These are phyloP conservation scores for Penicillium sp. DNA, from an alignment of 2,329 filamentous ascomycete genomes.

Conservation along the genomic window DNA sequence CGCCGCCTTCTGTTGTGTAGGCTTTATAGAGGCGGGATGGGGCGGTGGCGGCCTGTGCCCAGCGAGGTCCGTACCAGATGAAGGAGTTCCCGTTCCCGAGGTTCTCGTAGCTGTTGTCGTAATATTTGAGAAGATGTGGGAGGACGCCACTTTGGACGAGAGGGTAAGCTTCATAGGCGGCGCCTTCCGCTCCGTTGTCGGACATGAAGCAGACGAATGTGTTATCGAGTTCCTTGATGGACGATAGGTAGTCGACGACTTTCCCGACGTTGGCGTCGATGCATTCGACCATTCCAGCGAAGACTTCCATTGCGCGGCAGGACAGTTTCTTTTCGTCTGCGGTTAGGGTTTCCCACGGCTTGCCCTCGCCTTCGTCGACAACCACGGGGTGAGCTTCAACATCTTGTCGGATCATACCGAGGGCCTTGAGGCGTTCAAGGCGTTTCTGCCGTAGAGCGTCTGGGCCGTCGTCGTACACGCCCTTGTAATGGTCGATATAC, in stretches of 20 bases:
- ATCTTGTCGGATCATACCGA: conserved; percentile 59
- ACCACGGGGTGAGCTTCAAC: conserved; percentile 45
- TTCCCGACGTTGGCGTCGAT: conserved; percentile 66
- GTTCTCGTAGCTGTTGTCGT: conserved; percentile 52
- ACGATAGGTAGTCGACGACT: conserved; percentile 60
- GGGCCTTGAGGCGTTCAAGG: conserved; percentile 60
- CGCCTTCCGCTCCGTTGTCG: conserved; percentile 67
- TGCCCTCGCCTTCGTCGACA: conserved; percentile 55
- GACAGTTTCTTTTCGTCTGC: conserved; percentile 48
- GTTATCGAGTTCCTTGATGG: conserved; percentile 64
- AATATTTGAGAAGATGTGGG: conserved; percentile 61
- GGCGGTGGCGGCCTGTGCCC: conserved; percentile 61
- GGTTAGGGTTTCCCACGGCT: conserved; percentile 42
- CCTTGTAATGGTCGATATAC: conserved; percentile 61
- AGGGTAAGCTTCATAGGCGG: conserved; percentile 62
- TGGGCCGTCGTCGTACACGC: conserved; percentile 65
- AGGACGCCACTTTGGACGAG: conserved; percentile 61
- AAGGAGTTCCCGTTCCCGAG: conserved; percentile 60
- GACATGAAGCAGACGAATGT: conserved; percentile 68
- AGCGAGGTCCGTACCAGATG: conserved; percentile 65
- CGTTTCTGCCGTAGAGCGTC: conserved; percentile 60
- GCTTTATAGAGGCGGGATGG: conserved; percentile 56
- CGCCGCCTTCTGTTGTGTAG: conserved; percentile 56
- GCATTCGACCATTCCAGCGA: conserved; percentile 67
- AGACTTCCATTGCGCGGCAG: conserved; percentile 63